Percentiles rank a stretch among this genome's conserved stretches.
phyloP scores from a whole-genome alignment of 176 grass and related monocot genomes.

The Echinochloa phyllopogon region DNA sequence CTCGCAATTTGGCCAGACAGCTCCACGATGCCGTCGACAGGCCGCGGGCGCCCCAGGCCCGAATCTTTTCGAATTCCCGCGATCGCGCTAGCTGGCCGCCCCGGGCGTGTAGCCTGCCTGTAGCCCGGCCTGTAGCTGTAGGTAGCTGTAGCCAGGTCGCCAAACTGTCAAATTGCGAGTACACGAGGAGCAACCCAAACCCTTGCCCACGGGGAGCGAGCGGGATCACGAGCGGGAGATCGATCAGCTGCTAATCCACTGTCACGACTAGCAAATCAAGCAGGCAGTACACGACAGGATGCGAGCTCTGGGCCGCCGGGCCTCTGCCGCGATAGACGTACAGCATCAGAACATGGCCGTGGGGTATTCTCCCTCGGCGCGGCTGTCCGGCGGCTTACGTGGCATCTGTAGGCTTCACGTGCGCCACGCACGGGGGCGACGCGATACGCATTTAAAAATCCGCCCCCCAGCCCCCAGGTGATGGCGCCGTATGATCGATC shows the following conservation, averaged over 20 bases:
- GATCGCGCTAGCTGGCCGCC: constrained; percentile 24
- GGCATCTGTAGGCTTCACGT: neutral
- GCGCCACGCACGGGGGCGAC: neutral
- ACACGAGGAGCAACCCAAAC: no score
- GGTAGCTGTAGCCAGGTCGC: no score
- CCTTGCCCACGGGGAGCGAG: no score
- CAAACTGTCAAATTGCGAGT: constrained; percentile 4
- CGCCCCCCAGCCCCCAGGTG: neutral
- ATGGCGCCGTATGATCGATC: constrained; percentile 35
- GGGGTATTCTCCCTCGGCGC: neutral
- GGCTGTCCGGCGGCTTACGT: neutral
- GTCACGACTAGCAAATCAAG: neutral
- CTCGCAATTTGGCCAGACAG: constrained; percentile 47
- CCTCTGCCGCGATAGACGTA: neutral
- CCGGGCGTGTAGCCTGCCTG: neutral
- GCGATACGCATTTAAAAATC: neutral
- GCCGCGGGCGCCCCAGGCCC: constrained; percentile 15
- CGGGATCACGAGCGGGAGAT: no score
- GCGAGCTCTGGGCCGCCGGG: no score
- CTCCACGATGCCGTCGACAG: constrained; percentile 49
- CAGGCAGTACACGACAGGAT: neutral
- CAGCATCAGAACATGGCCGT: neutral
- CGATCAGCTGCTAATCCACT: neutral
- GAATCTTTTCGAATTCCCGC: constrained; percentile 50
- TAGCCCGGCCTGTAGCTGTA: neutral